Evolutionary conservation across 2,329 filamentous ascomycete genomes (phyloP).

Genomic region (Aureobasidium leucospermi): DNA sequence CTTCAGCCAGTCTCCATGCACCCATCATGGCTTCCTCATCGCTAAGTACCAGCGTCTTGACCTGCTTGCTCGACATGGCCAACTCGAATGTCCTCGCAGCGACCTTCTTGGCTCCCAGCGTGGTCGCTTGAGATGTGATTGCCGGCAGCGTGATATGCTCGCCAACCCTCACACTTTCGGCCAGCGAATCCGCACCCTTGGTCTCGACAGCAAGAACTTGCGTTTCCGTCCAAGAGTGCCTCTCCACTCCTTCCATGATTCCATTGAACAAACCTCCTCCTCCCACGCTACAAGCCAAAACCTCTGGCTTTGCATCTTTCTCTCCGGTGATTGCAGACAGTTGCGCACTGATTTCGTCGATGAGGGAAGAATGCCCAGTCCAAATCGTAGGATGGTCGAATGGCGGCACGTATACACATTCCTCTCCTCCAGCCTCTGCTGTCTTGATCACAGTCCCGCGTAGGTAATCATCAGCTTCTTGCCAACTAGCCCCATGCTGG

Average conservation of each 20-base stretch:
- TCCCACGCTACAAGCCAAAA: conserved; percentile 69
- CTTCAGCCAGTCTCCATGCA: conserved; percentile 69
- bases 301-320: conserved; percentile 48
- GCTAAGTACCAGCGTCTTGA: conserved; percentile 56
- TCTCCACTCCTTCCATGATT: conserved; percentile 61
- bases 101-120: conserved; percentile 66
- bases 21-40: conserved; percentile 76
- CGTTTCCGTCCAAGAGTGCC: conserved; percentile 28
- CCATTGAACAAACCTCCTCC: conserved; percentile 76
- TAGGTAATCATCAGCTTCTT: conserved; percentile 62
- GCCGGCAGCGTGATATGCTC: conserved; percentile 52
- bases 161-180: conserved; percentile 51
- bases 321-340: conserved; percentile 27
- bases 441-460: conserved; percentile 47
- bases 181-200: conserved; percentile 61
- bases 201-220: conserved; percentile 70
- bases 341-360: conserved; percentile 44
- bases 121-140: conserved; percentile 71
- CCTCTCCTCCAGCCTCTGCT: conserved; percentile 32
- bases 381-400: conserved; percentile 64
- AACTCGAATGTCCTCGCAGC: conserved; percentile 61
- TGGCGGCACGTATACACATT: conserved; percentile 59
- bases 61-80: conserved; percentile 42
- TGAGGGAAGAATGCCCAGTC: conserved; percentile 55
- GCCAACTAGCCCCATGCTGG: conserved; percentile 60